These are phyloP conservation scores for Xerocomellus amylosporus DNA, from an alignment of 768 basidiomycete species.

Conservation along the genomic window DNA sequence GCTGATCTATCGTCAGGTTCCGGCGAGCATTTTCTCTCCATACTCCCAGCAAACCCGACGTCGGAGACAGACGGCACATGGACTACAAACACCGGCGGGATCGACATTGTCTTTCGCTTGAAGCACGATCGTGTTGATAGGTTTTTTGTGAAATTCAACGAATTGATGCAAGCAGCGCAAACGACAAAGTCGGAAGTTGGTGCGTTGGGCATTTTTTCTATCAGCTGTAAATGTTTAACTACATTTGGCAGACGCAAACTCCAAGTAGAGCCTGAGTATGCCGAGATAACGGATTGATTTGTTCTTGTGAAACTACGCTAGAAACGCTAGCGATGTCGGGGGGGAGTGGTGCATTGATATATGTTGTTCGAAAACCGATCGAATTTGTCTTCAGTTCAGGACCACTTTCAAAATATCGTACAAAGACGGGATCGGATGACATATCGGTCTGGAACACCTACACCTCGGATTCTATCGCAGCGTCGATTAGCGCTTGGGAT, in stretches of 20 bases:
- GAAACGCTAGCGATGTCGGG: background rate
- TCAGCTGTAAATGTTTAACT: background rate
- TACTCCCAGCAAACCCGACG: background rate
- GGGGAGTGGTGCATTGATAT: too few relatives aligned
- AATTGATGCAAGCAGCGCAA: background rate
- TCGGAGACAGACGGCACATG: background rate
- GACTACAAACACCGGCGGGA: background rate
- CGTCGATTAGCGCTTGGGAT: background rate
- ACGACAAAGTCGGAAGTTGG: background rate
- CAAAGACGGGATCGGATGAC: too few relatives aligned
- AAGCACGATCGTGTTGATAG: background rate
- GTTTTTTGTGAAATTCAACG: background rate
- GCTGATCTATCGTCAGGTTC: background rate
- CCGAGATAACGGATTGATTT: background rate
- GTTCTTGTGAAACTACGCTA: background rate
- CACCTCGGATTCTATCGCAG: background rate
- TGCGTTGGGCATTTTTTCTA: background rate
- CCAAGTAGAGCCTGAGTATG: background rate
- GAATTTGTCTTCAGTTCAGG: too few relatives aligned
- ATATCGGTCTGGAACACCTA: too few relatives aligned
- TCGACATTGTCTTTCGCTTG: slow-evolving; percentile 3
- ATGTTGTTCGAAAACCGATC: too few relatives aligned
- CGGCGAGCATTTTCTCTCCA: slow-evolving; percentile 1
- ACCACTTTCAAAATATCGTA: too few relatives aligned
- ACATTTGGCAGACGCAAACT: background rate